A percentile compares a stretch with the other conserved stretches of the same genome.
Evolutionary conservation across 2,329 filamentous ascomycete genomes (phyloP).

Genomic region (Colletotrichum costaricense): DNA sequence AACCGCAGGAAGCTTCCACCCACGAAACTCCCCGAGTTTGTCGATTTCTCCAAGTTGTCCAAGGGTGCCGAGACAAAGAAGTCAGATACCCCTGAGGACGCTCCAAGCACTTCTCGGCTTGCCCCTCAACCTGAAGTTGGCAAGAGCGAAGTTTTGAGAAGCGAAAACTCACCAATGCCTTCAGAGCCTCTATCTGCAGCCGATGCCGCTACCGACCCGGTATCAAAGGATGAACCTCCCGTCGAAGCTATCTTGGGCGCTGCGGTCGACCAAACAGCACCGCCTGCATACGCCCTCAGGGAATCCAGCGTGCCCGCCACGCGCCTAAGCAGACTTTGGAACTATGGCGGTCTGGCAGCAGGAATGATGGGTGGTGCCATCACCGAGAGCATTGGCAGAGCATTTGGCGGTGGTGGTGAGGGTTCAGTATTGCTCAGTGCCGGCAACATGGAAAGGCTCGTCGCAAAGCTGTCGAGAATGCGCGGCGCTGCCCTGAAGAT

Average conservation of each 20-base stretch:
- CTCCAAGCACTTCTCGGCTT: neutral
- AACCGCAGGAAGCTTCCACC: constrained; percentile 30
- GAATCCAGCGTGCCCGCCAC: constrained; percentile 94
- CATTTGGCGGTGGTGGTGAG: constrained; percentile 73
- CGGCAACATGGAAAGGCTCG: constrained; percentile 91
- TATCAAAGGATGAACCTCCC: neutral
- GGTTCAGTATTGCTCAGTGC: constrained; percentile 90
- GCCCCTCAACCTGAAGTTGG: neutral
- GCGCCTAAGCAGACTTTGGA: constrained; percentile 88
- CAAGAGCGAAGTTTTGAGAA: neutral
- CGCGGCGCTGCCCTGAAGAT: constrained; percentile 96
- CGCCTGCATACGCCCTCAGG: constrained; percentile 69
- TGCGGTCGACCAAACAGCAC: neutral
- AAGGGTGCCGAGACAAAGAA: neutral
- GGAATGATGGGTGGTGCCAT: constrained; percentile 96
- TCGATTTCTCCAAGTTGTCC: constrained; percentile 21
- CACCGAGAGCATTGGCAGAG: constrained; percentile 84
- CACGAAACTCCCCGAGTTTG: constrained; percentile 40
- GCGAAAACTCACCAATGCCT: neutral
- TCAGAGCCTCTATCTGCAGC: neutral
- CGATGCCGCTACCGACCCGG: neutral
- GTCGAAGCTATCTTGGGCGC: constrained; percentile 4
- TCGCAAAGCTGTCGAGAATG: constrained; percentile 94
- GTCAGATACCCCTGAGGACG: neutral
- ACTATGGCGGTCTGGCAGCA: constrained; percentile 91